phyloP scores from a whole-genome alignment of 352 stramenopile genomes.

The Poterioochromonas sp. region DNA sequence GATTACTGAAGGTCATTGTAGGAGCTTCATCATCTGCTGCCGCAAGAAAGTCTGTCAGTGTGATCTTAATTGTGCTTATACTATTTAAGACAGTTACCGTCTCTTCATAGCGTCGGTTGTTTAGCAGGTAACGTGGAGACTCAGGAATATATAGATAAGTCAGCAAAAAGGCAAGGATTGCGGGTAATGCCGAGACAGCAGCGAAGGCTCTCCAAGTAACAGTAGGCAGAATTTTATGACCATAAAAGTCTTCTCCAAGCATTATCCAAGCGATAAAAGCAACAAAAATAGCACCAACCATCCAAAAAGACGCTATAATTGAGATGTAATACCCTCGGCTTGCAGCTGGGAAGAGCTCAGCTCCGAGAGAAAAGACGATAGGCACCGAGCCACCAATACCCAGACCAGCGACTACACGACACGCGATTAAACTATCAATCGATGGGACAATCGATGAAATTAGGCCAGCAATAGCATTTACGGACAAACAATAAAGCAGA shows the following conservation, averaged over 20 bases:
- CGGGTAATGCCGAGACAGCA: slow-evolving; percentile 59
- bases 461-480: slow-evolving; percentile 64
- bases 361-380: slow-evolving; percentile 65
- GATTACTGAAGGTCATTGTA: neutral
- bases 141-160: slow-evolving; percentile 62
- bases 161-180: slow-evolving; percentile 57
- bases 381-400: slow-evolving; percentile 74
- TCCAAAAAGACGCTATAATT: slow-evolving; percentile 74
- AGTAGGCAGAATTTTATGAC: slow-evolving; percentile 36
- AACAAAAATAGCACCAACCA: slow-evolving; percentile 68
- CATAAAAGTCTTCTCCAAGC: slow-evolving; percentile 50
- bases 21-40: neutral
- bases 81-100: slow-evolving; percentile 28
- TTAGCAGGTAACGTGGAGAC: slow-evolving; percentile 50
- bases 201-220: slow-evolving; percentile 66
- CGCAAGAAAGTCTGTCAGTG: neutral
- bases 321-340: slow-evolving; percentile 65
- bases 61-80: slow-evolving; percentile 12
- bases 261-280: slow-evolving; percentile 69
- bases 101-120: slow-evolving; percentile 20
- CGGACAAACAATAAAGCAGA: slow-evolving; percentile 59
- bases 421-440: slow-evolving; percentile 38
- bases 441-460: slow-evolving; percentile 51
- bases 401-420: slow-evolving; percentile 45
- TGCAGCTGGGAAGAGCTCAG: slow-evolving; percentile 65